Evolutionary conservation across 345 rosid genomes (phyloP).

Genomic region (Clausena lansium): DNA sequence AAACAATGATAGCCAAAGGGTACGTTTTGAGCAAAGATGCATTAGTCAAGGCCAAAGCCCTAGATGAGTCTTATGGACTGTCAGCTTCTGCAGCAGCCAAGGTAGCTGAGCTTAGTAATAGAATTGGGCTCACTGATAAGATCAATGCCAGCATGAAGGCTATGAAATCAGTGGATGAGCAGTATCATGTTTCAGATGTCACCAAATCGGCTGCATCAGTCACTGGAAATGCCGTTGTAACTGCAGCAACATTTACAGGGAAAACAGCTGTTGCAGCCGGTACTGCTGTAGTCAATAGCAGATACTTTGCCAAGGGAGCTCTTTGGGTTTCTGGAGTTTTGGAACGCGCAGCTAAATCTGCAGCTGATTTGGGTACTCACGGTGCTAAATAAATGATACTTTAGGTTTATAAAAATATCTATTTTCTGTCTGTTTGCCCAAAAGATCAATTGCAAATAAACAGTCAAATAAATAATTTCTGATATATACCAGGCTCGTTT

Average conservation of each 20-base stretch:
- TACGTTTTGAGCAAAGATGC: slow-evolving; percentile 74
- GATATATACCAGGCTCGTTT: background rate
- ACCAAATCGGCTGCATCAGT: slow-evolving; percentile 61
- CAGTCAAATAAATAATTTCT: slow-evolving; percentile 8
- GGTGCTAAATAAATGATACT: slow-evolving; percentile 25
- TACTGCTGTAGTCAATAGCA: slow-evolving; percentile 62
- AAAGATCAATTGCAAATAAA: background rate
- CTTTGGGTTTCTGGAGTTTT: slow-evolving; percentile 75
- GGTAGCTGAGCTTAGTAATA: slow-evolving; percentile 60
- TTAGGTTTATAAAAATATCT: background rate
- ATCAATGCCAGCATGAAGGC: slow-evolving; percentile 58
- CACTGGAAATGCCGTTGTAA: slow-evolving; percentile 68
- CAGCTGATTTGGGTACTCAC: slow-evolving; percentile 65
- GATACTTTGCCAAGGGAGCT: slow-evolving; percentile 77
- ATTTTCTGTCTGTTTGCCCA: background rate
- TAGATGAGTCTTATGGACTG: slow-evolving; percentile 63
- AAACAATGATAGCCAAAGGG: slow-evolving; percentile 74
- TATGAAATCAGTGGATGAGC: slow-evolving; percentile 64
- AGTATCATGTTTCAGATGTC: slow-evolving; percentile 60
- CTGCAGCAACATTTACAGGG: slow-evolving; percentile 62
- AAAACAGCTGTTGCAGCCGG: slow-evolving; percentile 66
- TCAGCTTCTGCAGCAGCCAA: slow-evolving; percentile 62
- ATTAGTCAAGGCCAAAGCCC: slow-evolving; percentile 61
- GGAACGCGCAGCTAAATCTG: slow-evolving; percentile 61
- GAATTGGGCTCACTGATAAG: slow-evolving; percentile 67